These are phyloP conservation scores for Aethionema arabicum DNA, from an alignment of 345 rosid genomes.

Conservation along the genomic window DNA sequence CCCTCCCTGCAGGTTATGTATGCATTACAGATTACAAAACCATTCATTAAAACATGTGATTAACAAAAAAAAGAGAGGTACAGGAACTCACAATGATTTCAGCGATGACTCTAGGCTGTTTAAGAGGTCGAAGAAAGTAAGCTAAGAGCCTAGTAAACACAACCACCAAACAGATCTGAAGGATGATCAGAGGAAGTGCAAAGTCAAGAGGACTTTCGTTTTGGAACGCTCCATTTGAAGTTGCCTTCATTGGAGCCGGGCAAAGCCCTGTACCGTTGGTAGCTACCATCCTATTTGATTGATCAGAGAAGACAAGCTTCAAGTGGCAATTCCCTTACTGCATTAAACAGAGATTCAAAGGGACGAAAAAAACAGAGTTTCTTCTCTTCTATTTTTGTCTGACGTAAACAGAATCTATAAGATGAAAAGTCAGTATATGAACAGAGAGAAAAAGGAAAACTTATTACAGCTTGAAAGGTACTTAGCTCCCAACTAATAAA, in stretches of 20 bases:
- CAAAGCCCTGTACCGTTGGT: constrained; percentile 35
- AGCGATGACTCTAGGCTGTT: constrained; percentile 77
- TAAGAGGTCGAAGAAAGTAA: constrained; percentile 55
- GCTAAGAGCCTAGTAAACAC: constrained; percentile 58
- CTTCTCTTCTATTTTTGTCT: constrained; percentile 1
- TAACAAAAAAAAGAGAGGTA: not conserved
- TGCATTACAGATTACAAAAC: not conserved
- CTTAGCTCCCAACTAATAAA: no score
- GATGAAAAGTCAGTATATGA: constrained; percentile 23
- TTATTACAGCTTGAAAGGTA: no score
- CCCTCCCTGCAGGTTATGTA: constrained; percentile 42
- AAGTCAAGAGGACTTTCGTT: constrained; percentile 68
- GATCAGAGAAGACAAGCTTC: no score
- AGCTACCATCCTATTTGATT: constrained; percentile 25
- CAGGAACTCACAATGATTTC: constrained; percentile 64
- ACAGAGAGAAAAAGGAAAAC: constrained; percentile 22
- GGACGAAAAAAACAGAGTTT: constrained; percentile 10
- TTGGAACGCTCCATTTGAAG: constrained; percentile 76
- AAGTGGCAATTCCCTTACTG: no score
- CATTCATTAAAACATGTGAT: constrained; percentile 17
- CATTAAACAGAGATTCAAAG: constrained; percentile 3
- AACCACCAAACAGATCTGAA: constrained; percentile 70
- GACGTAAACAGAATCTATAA: constrained; percentile 17
- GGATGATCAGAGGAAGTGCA: constrained; percentile 69
- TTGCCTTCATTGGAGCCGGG: constrained; percentile 61